Conservation (phyloP, 352 stramenopile genomes). For the Globisporangium perplexum region DNA sequence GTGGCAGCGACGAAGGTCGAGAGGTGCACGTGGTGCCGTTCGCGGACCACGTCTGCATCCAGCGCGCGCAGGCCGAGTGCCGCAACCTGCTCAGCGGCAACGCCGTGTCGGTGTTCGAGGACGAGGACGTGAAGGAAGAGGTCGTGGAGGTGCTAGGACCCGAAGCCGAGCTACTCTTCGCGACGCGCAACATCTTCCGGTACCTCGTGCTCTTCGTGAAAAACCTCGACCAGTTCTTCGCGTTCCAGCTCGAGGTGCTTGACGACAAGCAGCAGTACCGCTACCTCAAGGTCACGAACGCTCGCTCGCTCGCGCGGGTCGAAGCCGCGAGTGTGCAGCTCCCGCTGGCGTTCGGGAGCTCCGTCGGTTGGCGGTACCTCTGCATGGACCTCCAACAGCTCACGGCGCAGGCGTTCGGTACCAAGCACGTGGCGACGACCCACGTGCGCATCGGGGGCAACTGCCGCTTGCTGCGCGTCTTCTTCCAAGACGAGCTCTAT, state of each 20-base stretch:
- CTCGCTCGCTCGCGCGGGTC: conserved; percentile 55
- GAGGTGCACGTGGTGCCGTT: conserved; percentile 36
- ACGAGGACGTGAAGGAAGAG: conserved; percentile 73
- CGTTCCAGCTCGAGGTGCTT: conserved; percentile 62
- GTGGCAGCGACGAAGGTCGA: neutral
- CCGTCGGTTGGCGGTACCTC: conserved; percentile 57
- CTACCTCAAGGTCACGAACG: conserved; percentile 62
- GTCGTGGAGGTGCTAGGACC: conserved; percentile 66
- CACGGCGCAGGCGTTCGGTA: conserved; percentile 61
- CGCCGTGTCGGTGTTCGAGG: conserved; percentile 57
- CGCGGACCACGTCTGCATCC: conserved; percentile 39
- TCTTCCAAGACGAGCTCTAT: conserved; percentile 81
- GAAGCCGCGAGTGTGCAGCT: conserved; percentile 49
- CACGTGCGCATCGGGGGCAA: conserved; percentile 51
- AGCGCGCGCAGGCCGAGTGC: conserved; percentile 58
- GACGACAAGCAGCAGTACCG: conserved; percentile 66
- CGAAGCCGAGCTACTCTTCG: conserved; percentile 67
- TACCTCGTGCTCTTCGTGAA: conserved; percentile 82
- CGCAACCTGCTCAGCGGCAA: conserved; percentile 57
- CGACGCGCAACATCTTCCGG: conserved; percentile 63
- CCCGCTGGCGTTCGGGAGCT: conserved; percentile 41
- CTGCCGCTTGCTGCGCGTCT: conserved; percentile 68
- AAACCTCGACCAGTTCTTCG: conserved; percentile 68
- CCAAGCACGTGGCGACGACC: conserved; percentile 67
- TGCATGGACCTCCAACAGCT: conserved; percentile 75